phyloP scores from a whole-genome alignment of 2,329 filamentous ascomycete genomes.

The Fusarium sp. region DNA sequence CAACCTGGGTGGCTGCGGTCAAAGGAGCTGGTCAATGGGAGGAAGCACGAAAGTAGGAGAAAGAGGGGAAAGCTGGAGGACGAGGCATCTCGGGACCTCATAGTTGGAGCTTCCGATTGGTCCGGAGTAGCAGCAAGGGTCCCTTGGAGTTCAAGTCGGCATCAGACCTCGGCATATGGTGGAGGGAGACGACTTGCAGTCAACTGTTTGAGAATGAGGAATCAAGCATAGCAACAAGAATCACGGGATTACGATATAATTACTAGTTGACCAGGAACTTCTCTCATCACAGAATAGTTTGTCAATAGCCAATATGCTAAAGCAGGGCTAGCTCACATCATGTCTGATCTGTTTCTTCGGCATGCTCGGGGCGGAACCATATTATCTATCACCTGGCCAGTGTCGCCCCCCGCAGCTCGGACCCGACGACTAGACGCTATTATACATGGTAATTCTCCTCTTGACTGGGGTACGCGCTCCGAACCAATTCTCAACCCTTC shows the following conservation, averaged over 20 bases:
- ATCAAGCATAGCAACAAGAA: neutral
- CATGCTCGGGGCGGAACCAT: neutral
- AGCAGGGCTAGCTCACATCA: neutral
- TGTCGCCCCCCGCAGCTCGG: neutral
- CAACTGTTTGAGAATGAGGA: neutral
- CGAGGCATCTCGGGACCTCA: neutral
- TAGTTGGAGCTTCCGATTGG: slow-evolving; percentile 16
- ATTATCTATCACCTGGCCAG: neutral
- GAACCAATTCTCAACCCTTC: slow-evolving; percentile 18
- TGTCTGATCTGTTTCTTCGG: neutral
- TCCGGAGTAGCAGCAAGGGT: neutral
- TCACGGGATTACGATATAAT: too few species aligned
- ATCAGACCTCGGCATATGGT: neutral
- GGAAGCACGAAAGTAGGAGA: slow-evolving; percentile 40
- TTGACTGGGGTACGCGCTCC: slow-evolving; percentile 13
- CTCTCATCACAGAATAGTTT: neutral
- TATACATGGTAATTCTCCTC: neutral
- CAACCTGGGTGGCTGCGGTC: slow-evolving; percentile 37
- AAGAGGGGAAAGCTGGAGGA: slow-evolving; percentile 1
- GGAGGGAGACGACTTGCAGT: neutral
- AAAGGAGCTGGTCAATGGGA: slow-evolving; percentile 42
- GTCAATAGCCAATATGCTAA: neutral
- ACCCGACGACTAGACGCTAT: neutral
- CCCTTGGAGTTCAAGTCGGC: neutral
- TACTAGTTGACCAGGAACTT: neutral